These are phyloP conservation scores for Adiantum capillusveneris DNA, from an alignment of 75 land plant genomes.

Conservation along the genomic window DNA sequence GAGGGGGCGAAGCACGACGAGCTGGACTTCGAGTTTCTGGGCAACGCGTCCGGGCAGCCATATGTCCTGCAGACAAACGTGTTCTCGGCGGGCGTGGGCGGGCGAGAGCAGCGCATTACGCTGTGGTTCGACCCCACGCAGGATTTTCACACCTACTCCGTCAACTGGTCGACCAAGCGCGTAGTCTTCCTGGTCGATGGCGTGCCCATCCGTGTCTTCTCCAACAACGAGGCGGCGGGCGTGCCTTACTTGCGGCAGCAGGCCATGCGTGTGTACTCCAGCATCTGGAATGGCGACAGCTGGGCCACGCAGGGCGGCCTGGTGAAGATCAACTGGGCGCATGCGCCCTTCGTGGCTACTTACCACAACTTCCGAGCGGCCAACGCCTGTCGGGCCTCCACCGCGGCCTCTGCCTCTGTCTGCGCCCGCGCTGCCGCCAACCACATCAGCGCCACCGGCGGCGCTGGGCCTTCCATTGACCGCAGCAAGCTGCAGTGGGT, in stretches of 20 bases:
- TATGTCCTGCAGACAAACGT: slow-evolving; percentile 15
- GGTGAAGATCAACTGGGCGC: slow-evolving; percentile 15
- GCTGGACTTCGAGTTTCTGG: slow-evolving; percentile 19
- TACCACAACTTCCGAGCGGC: slow-evolving; percentile 5
- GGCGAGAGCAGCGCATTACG: slow-evolving; percentile 8
- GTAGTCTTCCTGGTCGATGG: slow-evolving; percentile 9
- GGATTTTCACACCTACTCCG: slow-evolving; percentile 15
- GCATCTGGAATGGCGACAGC: slow-evolving; percentile 31
- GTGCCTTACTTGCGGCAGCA: slow-evolving; percentile 9
- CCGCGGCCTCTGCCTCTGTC: neutral
- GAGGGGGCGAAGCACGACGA: slow-evolving; percentile 7
- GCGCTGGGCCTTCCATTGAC: no score
- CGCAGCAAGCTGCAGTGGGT: slow-evolving; percentile 5
- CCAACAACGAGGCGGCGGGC: slow-evolving; percentile 8
- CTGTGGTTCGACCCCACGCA: slow-evolving; percentile 17
- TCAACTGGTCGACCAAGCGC: slow-evolving; percentile 3
- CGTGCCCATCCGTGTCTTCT: no score
- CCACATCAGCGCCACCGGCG: no score
- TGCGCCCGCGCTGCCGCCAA: no score
- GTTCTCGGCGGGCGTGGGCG: slow-evolving; percentile 8
- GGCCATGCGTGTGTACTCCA: slow-evolving; percentile 19
- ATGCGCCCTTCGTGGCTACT: slow-evolving; percentile 24
- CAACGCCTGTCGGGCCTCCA: neutral
- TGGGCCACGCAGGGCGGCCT: slow-evolving; percentile 17
- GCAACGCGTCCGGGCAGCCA: slow-evolving; percentile 12